Evolutionary conservation across 192 early-diverging fungal species (phyloP), one percentile per base, ranked within the genome.

Genomic region (Pilaira anomala): DNA sequence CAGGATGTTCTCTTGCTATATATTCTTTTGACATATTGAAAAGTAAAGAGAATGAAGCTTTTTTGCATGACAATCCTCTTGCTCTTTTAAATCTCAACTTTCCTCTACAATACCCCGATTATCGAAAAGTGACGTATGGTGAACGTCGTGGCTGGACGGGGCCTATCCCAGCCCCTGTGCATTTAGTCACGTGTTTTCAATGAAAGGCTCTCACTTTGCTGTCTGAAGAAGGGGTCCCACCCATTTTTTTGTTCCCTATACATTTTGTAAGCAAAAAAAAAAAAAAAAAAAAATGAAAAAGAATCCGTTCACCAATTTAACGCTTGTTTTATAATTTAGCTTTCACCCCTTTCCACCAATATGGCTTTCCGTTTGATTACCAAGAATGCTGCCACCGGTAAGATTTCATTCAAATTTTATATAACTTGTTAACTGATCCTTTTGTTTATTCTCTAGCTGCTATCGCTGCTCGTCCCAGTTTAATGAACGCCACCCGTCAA

Each of bases 311-410:
- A 6, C 6, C 33, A 36, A 36, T 9, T 36, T 36, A 36, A 36
- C 33, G 33, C 11, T 9, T n/a, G 11, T 24, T n/a, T 54, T 54
- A 16, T 28, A 28, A 16, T 28, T 54, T 54, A 24, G 16, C 52
- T 22, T 30, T 54, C 29, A 26, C 24, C 21, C 14, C 21, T 28
- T 29, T 28, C 24, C 26, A 54, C 9, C 29, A 16, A 50, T 55
- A 73, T 73, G 71, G 71, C 71, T 67, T 62, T 73, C 48, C 60
- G 71, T 59, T 67, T 73, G 41, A 60, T 73, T 49, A 59, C 71
- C 65, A 73, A 73, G 65, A 56, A 56, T 33, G 71, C 71, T 63
- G 65, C 65, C 3, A 58, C 55, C 49, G 71, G 71, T 73, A 63
- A 66, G 18, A 22, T 5, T 57, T 57, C 22, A n/a, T 28, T 48